phyloP scores from a whole-genome alignment of 129 eudicot species.

The Arctium minus region DNA sequence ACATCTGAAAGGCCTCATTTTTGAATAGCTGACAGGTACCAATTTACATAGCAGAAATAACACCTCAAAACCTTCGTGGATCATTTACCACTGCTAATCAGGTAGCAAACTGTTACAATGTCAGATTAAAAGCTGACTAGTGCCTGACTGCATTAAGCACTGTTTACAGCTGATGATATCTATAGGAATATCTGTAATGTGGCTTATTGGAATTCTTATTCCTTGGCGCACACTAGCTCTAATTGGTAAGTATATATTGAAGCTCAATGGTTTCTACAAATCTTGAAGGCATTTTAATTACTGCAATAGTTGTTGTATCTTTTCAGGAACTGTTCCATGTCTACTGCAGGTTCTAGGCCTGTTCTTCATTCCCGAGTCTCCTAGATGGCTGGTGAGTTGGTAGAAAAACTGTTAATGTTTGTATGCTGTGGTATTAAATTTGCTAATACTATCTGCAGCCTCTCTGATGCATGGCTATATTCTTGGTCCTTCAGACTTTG shows the following conservation, averaged over 20 bases:
- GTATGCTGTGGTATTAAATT: not conserved
- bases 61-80: constrained; percentile 92
- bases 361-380: constrained; percentile 85
- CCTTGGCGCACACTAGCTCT: constrained; percentile 77
- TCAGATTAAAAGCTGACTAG: not conserved
- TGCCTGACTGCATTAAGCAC: constrained; percentile 3
- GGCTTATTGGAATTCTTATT: constrained; percentile 54
- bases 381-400: constrained; percentile 89
- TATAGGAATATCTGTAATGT: constrained; percentile 67
- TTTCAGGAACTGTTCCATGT: constrained; percentile 71
- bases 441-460: too few relatives aligned
- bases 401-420: not conserved
- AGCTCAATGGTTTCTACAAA: not conserved
- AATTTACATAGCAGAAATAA: constrained; percentile 82
- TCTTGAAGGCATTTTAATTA: constrained; percentile 4
- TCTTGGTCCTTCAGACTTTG: too few relatives aligned
- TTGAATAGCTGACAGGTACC: constrained; percentile 53
- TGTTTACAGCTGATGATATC: constrained; percentile 71
- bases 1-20: not conserved
- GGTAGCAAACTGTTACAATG: constrained; percentile 23
- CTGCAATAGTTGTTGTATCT: not conserved
- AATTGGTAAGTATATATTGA: constrained; percentile 36
- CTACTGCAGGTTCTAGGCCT: constrained; percentile 70
- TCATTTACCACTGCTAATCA: constrained; percentile 70
- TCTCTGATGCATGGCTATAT: too few relatives aligned